These are phyloP conservation scores for Martiniozyma abietophila DNA, from an alignment of 805 yeast genomes.

Conservation along the genomic window DNA sequence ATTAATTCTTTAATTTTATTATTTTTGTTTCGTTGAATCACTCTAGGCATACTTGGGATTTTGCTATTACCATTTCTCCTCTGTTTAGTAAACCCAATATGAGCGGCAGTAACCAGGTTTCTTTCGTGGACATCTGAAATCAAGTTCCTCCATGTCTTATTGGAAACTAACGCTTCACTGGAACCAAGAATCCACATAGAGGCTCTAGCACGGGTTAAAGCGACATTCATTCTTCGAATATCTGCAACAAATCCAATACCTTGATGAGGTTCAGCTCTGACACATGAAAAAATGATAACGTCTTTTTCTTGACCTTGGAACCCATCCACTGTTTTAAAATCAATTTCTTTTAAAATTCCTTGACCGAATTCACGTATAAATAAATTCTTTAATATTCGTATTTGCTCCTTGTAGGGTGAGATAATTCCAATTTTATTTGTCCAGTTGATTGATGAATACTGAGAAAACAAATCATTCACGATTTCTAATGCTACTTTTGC, in stretches of 20 bases:
- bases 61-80: no score
- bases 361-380: constrained; percentile 58
- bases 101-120: constrained; percentile 17
- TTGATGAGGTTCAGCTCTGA: constrained; percentile 64
- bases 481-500: constrained; percentile 66
- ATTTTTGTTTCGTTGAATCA: no score
- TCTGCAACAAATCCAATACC: constrained; percentile 87
- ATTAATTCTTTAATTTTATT: no score
- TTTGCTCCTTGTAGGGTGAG: constrained; percentile 92
- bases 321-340: constrained; percentile 94
- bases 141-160: constrained; percentile 66
- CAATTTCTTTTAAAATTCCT: constrained; percentile 54
- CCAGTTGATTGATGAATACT: constrained; percentile 44
- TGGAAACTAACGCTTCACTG: constrained; percentile 49
- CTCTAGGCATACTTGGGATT: no score
- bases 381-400: constrained; percentile 42
- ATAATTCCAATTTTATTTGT: constrained; percentile 77
- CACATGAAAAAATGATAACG: constrained; percentile 89
- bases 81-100: constrained; percentile 22
- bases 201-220: constrained; percentile 85
- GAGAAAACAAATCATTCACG: constrained; percentile 40
- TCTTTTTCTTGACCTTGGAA: constrained; percentile 98
- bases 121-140: constrained; percentile 57
- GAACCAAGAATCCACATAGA: constrained; percentile 92
- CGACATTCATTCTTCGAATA: constrained; percentile 93